These are phyloP conservation scores for Exophiala aquamarina DNA, from an alignment of 2,329 filamentous ascomycete genomes.

Conservation along the genomic window DNA sequence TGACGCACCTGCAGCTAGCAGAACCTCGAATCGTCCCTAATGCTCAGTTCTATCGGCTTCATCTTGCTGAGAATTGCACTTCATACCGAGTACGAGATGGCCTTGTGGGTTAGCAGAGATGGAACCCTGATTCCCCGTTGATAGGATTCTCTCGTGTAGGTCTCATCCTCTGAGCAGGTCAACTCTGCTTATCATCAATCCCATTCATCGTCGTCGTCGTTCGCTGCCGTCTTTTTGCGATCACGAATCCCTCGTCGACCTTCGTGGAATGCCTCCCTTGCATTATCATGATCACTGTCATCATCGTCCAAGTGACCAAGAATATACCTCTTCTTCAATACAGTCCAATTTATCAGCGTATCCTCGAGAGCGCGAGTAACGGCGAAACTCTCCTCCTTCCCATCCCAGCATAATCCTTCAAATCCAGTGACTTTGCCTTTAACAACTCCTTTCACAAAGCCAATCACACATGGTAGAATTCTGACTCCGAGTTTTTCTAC, in stretches of 20 bases:
- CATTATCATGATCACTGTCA: conserved; percentile 28
- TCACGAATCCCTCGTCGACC: conserved; percentile 34
- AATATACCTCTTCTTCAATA: conserved; percentile 39
- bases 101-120: no score
- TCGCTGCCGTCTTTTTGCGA: conserved; percentile 27
- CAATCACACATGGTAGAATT: conserved; percentile 50
- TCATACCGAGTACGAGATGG: no score
- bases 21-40: no score
- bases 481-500: conserved; percentile 47
- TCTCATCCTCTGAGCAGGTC: not conserved
- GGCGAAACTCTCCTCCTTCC: conserved; percentile 38
- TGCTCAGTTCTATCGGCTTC: no score
- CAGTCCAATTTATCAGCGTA: conserved; percentile 39
- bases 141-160: no score
- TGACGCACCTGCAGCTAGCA: no score
- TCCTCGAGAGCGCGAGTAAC: conserved; percentile 46
- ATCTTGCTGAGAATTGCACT: no score
- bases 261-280: conserved; percentile 22
- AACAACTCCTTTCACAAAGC: conserved; percentile 47
- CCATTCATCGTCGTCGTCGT: conserved; percentile 48
- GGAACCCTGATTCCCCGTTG: no score
- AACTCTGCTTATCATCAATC: conserved; percentile 36
- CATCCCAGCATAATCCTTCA: conserved; percentile 43
- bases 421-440: conserved; percentile 49
- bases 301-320: conserved; percentile 30